These are phyloP conservation scores for Arabidopsis lyrata DNA, from an alignment of 441 rosid species.

Conservation along the genomic window DNA sequence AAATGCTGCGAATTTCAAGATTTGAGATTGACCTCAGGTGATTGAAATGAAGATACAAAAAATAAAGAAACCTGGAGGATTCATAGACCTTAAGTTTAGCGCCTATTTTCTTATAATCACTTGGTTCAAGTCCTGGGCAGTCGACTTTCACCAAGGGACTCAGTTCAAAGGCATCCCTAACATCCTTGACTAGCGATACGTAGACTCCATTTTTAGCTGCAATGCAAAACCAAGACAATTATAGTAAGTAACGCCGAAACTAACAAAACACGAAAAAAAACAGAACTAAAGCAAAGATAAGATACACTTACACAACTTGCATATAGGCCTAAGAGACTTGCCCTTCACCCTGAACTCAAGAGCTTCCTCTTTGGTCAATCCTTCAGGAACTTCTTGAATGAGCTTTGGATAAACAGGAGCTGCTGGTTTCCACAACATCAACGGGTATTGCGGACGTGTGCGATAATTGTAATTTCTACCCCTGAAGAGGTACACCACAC, in stretches of 20 bases:
- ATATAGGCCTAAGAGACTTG: conserved; percentile 74
- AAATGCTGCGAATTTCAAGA: neutral
- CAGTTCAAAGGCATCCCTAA: conserved; percentile 86
- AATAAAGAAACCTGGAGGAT: conserved; percentile 11
- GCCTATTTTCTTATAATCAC: conserved; percentile 91
- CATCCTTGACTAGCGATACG: conserved; percentile 74
- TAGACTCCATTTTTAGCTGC: conserved; percentile 92
- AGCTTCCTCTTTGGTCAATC: conserved; percentile 79
- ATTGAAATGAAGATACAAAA: conserved; percentile 18
- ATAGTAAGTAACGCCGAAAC: conserved; percentile 11
- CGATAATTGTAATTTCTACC: conserved; percentile 85
- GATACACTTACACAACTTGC: conserved; percentile 71
- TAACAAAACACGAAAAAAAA: neutral
- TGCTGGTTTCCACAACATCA: conserved; percentile 98
- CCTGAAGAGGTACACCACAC: conserved; percentile 81
- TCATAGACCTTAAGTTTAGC: conserved; percentile 86
- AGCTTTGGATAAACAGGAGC: conserved; percentile 96
- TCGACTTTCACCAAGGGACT: conserved; percentile 82
- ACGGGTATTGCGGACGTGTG: conserved; percentile 77
- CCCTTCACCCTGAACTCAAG: conserved; percentile 69
- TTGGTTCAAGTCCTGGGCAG: conserved; percentile 80
- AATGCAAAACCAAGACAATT: conserved; percentile 31
- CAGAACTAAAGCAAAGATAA: neutral
- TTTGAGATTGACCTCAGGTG: neutral
- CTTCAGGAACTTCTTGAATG: conserved; percentile 88